These are phyloP conservation scores for Punica granatum DNA, from an alignment of 345 rosid species.

Conservation along the genomic window DNA sequence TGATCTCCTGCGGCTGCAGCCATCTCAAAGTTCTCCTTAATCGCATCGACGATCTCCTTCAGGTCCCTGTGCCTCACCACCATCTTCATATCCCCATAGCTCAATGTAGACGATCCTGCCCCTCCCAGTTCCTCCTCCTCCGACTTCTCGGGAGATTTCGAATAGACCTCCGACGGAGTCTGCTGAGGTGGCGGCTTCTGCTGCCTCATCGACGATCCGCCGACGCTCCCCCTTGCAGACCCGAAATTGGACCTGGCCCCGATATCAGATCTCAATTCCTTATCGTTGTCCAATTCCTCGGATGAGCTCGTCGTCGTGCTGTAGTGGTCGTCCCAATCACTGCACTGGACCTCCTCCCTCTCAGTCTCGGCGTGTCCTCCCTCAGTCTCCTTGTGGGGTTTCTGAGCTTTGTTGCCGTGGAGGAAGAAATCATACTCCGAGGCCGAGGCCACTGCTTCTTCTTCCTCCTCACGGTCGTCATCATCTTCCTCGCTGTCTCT, in stretches of 20 bases:
- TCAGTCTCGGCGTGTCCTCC: constrained; percentile 51
- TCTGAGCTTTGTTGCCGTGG: not conserved
- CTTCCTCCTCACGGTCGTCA: constrained; percentile 20
- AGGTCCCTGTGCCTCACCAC: constrained; percentile 90
- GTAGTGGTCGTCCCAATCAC: constrained; percentile 88
- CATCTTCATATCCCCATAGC: constrained; percentile 54
- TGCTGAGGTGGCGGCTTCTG: constrained; percentile 10
- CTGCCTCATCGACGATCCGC: constrained; percentile 14
- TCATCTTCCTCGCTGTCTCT: constrained; percentile 15
- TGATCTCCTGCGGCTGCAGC: constrained; percentile 81
- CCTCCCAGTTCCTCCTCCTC: constrained; percentile 19
- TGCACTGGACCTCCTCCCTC: constrained; percentile 94
- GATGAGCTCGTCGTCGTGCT: constrained; percentile 55
- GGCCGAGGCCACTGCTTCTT: constrained; percentile 42
- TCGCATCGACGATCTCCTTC: constrained; percentile 82
- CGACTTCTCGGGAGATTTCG: constrained; percentile 27
- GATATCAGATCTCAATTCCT: constrained; percentile 58
- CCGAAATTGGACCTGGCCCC: constrained; percentile 61
- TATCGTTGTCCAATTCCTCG: constrained; percentile 27
- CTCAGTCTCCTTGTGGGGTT: not conserved
- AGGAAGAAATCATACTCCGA: constrained; percentile 66
- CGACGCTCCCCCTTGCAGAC: constrained; percentile 21
- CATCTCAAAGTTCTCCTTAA: constrained; percentile 68
- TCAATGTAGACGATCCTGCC: not conserved
- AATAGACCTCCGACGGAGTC: constrained; percentile 8